Evolutionary conservation across 2,329 filamentous ascomycete genomes (phyloP), one percentile per base, ranked within the genome.

Genomic region (Nothopassalora personata): DNA sequence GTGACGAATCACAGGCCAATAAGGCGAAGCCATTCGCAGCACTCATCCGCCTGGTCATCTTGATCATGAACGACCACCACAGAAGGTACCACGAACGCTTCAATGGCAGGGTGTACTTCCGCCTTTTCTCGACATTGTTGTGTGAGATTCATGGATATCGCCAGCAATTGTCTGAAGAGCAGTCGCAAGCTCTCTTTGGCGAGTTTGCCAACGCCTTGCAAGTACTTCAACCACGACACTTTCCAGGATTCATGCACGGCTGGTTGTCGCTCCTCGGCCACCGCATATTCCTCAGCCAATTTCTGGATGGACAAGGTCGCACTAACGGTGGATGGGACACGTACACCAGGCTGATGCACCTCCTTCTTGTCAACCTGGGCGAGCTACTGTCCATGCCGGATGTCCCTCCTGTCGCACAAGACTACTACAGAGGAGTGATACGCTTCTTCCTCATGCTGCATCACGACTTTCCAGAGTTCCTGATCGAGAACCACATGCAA

Each of bases 401-500:
- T 59, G 81, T 91, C 15, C 81, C 86, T 3, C 80, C 84, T 34
- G 81, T 89, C 53, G 85, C 87, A 34, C 92, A 90, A 72, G 90
- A 93, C 56, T 84, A 96, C 61, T 97, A 96, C 73, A 87, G 90
- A 61, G 91, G 88, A 8, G 85, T 89, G 1, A 78, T 96, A 51
- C 91, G 95, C 70, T 83, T 97, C 60, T 77, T 97, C 56, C 79
- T 96, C 34, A 83, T 96, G 54, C 79, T 99, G 55, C 90, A 96
- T 66, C 94, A 97, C 71, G 94, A 99, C 73, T 97, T 91, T 74
- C 89, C 93, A 0, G 91, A 97, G 58, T 99, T 96, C 74, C 77
- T 99, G 46, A 88, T 90, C 5, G 90, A 92, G 67, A 91, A 96
- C 72, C 90, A 96, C 71, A 85, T 90, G 66, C 84, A 86, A 66